Conservation (phyloP, 2,329 filamentous ascomycete species). For the Colletotrichum graminicola region DNA sequence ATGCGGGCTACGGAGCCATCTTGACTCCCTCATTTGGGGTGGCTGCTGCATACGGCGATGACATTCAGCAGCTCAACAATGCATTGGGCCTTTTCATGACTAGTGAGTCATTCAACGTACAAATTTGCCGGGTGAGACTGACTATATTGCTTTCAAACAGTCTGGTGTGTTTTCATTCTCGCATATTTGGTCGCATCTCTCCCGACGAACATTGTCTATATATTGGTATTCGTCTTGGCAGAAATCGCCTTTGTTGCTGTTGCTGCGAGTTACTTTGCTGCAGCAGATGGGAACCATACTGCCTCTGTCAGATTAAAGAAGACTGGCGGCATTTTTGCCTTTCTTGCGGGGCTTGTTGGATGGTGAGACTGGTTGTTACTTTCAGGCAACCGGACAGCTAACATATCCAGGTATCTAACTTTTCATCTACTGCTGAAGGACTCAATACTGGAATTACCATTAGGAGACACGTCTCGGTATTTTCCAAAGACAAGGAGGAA, state of each 20-base stretch:
- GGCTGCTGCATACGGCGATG: conserved; percentile 45
- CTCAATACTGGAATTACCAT: conserved; percentile 44
- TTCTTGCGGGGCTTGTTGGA: conserved; percentile 46
- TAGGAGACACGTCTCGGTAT: conserved; percentile 46
- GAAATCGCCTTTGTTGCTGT: conserved; percentile 44
- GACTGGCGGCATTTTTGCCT: conserved; percentile 45
- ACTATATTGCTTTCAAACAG: conserved; percentile 13
- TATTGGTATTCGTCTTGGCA: conserved; percentile 46
- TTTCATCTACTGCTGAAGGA: conserved; percentile 46
- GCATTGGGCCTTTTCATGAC: conserved; percentile 47
- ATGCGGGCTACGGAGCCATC: conserved; percentile 46
- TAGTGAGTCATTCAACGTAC: conserved; percentile 30
- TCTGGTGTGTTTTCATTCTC: conserved; percentile 47
- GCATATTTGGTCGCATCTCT: conserved; percentile 46
- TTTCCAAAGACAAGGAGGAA: conserved; percentile 44
- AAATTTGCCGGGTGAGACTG: neutral
- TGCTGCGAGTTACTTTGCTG: conserved; percentile 46
- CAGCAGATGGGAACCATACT: conserved; percentile 43
- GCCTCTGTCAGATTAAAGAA: conserved; percentile 44
- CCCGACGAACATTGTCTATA: conserved; percentile 45
- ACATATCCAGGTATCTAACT: conserved; percentile 44
- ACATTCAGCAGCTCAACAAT: conserved; percentile 45
- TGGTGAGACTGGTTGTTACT: conserved; percentile 41
- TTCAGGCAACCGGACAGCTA: neutral
- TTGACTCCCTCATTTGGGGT: conserved; percentile 47